Evolutionary conservation across 169 alveolate genomes (phyloP).

Genomic region (Plasmodium falciparum): DNA sequence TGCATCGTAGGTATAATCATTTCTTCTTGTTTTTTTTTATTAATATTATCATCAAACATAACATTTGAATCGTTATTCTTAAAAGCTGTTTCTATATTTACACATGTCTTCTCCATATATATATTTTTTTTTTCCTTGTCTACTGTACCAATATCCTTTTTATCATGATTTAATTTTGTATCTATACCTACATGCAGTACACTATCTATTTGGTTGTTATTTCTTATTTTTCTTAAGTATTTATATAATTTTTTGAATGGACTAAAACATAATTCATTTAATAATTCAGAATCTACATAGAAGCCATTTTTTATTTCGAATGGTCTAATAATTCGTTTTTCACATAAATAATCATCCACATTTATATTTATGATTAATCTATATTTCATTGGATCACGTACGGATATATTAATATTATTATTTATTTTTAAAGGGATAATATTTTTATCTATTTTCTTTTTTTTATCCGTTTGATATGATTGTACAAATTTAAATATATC

Average conservation of each 20-base stretch:
- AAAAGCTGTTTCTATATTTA: not conserved
- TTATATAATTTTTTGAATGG: constrained; percentile 71
- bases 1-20: too few relatives aligned
- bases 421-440: constrained; percentile 38
- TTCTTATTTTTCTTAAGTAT: constrained; percentile 45
- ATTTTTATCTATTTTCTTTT: constrained; percentile 39
- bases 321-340: constrained; percentile 45
- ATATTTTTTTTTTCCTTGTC: not conserved
- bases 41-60: not conserved
- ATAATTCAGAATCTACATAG: constrained; percentile 20
- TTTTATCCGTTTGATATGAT: constrained; percentile 66
- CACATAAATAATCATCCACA: constrained; percentile 74
- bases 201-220: not conserved
- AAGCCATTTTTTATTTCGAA: constrained; percentile 37
- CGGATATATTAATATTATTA: constrained; percentile 39
- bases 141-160: not conserved
- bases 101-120: not conserved
- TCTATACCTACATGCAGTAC: too few relatives aligned
- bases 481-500: constrained; percentile 77
- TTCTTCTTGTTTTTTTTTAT: not conserved
- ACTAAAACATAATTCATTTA: constrained; percentile 71
- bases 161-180: not conserved
- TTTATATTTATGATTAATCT: constrained; percentile 57
- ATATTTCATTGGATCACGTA: constrained; percentile 21
- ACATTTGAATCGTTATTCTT: not conserved